These are phyloP conservation scores for Porcisia deanei DNA, from an alignment of 208 protist genomes.

Conservation along the genomic window DNA sequence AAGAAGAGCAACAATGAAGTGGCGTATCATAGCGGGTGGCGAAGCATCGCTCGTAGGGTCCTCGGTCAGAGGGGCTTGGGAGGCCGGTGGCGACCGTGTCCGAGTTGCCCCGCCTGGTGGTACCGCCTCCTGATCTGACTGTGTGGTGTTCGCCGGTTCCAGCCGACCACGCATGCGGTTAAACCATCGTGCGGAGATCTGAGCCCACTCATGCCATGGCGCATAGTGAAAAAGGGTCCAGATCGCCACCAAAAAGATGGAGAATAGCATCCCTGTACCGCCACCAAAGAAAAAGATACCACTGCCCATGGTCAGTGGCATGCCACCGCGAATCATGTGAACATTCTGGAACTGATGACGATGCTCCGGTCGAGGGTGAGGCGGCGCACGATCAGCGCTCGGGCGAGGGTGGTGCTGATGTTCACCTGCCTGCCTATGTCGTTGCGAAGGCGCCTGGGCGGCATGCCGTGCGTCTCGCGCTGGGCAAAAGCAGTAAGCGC, in stretches of 20 bases:
- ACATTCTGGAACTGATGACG: conserved; percentile 17
- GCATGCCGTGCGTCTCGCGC: conserved; percentile 4
- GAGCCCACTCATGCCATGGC: conserved; percentile 47
- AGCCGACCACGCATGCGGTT: conserved; percentile 9
- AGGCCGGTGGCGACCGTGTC: not conserved
- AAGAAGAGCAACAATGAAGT: conserved; percentile 14
- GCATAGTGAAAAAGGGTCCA: conserved; percentile 51
- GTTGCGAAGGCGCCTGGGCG: not conserved
- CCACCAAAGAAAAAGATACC: conserved; percentile 55
- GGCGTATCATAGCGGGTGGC: conserved; percentile 4
- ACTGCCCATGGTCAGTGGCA: conserved; percentile 48
- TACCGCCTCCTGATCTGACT: not conserved
- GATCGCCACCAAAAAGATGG: conserved; percentile 31
- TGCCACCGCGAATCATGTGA: conserved; percentile 23
- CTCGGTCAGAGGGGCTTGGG: not conserved
- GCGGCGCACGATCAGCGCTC: conserved; percentile 46
- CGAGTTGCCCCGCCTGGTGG: conserved; percentile 13
- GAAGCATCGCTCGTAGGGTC: not conserved
- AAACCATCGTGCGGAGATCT: conserved; percentile 8
- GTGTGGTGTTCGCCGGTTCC: conserved; percentile 1
- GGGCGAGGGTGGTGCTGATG: conserved; percentile 42
- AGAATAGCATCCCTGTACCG: conserved; percentile 34
- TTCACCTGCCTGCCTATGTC: not conserved
- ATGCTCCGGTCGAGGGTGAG: conserved; percentile 34
- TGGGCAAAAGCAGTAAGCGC: conserved; percentile 27